Base-by-base conservation (phyloP, 1,284 basidiomycete species). In the Cutaneotrichosporon sp. region DNA sequence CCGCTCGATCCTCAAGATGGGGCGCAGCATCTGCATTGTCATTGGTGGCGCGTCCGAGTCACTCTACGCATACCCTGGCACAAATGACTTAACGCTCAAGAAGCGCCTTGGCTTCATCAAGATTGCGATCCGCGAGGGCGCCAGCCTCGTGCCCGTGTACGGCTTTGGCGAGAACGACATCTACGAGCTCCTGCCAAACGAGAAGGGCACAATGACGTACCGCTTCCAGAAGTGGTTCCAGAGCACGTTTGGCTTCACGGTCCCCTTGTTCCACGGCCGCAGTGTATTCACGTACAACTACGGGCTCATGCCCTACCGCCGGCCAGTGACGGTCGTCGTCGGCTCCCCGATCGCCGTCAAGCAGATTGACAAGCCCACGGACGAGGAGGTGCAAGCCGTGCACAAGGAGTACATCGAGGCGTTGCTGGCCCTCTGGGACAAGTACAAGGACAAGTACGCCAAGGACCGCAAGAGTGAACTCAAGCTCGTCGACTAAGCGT, bases 141-240 rank as follows among this genome's bases (percentile, higher is more conserved):
- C 94, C 53, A 90, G 93, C 73, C 84, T 97, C 11, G 94, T 97
- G 0, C 95, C 94, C 0, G 92, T 96, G 1, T 97, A 97, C 75
- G 94, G 92, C 1, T 99, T 99, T 73, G 96, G 96, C 22, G 96
- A 99, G 83, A 99, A 99, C 78, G 96, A 99, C 77, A 96, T 99
- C 60, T 99, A 92, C 73, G 86, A 94, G 69, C 96, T 98, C 82
- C 90, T 98, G 42, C 40, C 92, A 1, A 99, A 97, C 76, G 88
- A 93, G 72, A 89, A 89, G 72, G 95, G 95, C 0, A 97, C 95
- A 0, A 88, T 87, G 21, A 81, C 97, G 38, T 91, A 93, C 81
- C 85, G 83, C 22, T 73, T 97, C 10, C 94, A 98, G 80, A 91
- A 92, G 78, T 87, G 87, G 72, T 97, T 98, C 78, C 93, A 97